Percentiles rank a stretch among this genome's conserved stretches.
Evolutionary conservation across 2,329 filamentous ascomycete genomes (phyloP).

Genomic region (Macrophomina phaseolina): DNA sequence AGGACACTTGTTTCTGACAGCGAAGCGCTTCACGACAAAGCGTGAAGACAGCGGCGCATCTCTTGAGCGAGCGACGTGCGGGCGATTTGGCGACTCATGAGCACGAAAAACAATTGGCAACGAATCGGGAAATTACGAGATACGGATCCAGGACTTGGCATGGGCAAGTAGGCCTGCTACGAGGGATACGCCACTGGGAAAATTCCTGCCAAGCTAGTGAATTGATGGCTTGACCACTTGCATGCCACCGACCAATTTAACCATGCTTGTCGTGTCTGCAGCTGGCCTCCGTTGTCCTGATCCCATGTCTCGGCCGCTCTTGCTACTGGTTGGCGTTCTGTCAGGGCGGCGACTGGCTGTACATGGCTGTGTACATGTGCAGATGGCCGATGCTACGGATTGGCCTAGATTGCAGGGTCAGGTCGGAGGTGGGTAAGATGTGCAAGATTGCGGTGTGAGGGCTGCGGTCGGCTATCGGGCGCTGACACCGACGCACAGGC

Average conservation of each 20-base stretch:
- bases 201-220: neutral
- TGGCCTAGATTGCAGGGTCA: no score
- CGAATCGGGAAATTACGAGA: neutral
- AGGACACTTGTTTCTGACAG: no score
- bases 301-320: no score
- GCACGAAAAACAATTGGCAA: neutral
- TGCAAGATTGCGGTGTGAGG: slow-evolving; percentile 12
- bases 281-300: no score
- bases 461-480: slow-evolving; percentile 2
- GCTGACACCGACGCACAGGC: neutral
- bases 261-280: no score
- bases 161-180: neutral
- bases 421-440: neutral
- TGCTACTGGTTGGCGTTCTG: no score
- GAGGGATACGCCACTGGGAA: neutral
- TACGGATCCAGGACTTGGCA: no score
- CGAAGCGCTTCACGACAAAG: no score
- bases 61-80: neutral
- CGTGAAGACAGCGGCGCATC: neutral
- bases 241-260: no score
- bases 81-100: neutral
- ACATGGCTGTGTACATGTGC: neutral
- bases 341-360: no score
- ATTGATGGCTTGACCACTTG: no score
- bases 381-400: neutral